phyloP scores from a whole-genome alignment of 2,329 filamentous ascomycete species.

The Mycosphaerella arachidis region DNA sequence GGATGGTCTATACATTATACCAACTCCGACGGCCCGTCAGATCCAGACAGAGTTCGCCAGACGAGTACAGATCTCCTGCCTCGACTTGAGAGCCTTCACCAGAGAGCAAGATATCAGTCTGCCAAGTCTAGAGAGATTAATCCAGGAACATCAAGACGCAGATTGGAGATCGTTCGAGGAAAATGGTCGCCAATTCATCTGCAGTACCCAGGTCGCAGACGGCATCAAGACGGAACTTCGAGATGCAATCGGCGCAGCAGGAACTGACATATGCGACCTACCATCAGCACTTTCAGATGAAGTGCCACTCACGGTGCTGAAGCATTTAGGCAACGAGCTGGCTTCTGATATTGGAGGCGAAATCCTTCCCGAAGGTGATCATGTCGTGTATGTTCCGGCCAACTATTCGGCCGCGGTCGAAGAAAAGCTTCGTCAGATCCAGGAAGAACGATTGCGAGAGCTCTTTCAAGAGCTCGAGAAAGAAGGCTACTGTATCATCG shows the following conservation, averaged over 20 bases:
- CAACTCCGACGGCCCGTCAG: not conserved
- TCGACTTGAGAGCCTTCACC: slow-evolving; percentile 7
- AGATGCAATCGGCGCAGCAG: slow-evolving; percentile 5
- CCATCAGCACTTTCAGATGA: slow-evolving; percentile 3
- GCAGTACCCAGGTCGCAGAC: not conserved
- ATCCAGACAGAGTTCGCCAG: not conserved
- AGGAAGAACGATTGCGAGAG: not conserved
- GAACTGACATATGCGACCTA: slow-evolving; percentile 10
- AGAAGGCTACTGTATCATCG: slow-evolving; percentile 6
- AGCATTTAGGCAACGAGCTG: not conserved
- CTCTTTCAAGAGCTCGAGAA: slow-evolving; percentile 2
- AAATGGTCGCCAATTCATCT: slow-evolving; percentile 1
- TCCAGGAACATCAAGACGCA: not conserved
- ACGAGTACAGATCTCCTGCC: not conserved
- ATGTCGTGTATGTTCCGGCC: slow-evolving; percentile 7
- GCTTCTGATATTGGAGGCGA: slow-evolving; percentile 6
- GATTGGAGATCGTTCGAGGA: slow-evolving; percentile 4
- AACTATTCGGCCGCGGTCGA: slow-evolving; percentile 9
- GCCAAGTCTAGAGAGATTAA: slow-evolving; percentile 1
- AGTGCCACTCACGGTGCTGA: slow-evolving; percentile 3
- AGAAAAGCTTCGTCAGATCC: not conserved
- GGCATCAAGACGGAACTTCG: slow-evolving; percentile 3
- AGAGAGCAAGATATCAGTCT: slow-evolving; percentile 2
- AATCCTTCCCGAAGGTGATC: slow-evolving; percentile 3
- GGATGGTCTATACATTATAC: not conserved